phyloP scores from a whole-genome alignment of 2,329 filamentous ascomycete species.

The Colletotrichum tabaci region DNA sequence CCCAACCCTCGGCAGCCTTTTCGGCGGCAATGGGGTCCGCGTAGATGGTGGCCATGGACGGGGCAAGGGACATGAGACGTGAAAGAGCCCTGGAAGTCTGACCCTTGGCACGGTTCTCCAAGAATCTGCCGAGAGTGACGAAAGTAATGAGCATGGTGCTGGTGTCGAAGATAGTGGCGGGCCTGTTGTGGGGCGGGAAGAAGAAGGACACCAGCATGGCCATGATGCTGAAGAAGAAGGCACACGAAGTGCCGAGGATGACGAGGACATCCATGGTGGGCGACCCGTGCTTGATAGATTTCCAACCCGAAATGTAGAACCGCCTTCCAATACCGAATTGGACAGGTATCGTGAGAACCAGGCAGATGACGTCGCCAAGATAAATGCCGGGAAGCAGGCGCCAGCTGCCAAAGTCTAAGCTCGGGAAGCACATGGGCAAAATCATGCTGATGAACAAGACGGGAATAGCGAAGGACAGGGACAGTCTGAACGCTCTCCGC shows the following conservation, averaged over 20 bases:
- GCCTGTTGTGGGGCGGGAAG: conserved; percentile 81
- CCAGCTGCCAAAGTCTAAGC: conserved; percentile 82
- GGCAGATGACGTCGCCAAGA: conserved; percentile 88
- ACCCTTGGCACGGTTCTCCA: conserved; percentile 96
- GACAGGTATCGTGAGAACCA: conserved; percentile 89
- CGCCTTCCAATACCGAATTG: conserved; percentile 97
- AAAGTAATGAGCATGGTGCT: conserved; percentile 99
- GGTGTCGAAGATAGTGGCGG: conserved; percentile 94
- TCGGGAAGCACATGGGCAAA: conserved; percentile 85
- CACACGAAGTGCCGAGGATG: conserved; percentile 91
- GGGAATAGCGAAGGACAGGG: conserved; percentile 85
- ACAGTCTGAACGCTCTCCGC: conserved; percentile 84
- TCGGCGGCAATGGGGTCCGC: conserved; percentile 93
- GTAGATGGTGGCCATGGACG: conserved; percentile 98
- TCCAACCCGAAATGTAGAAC: conserved; percentile 95
- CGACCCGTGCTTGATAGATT: conserved; percentile 89
- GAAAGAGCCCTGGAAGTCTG: conserved; percentile 96
- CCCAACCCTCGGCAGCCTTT: conserved; percentile 89
- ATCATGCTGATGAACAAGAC: conserved; percentile 96
- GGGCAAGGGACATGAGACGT: conserved; percentile 93
- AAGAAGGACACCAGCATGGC: conserved; percentile 88
- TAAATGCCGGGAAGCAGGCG: conserved; percentile 82
- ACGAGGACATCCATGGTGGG: conserved; percentile 99
- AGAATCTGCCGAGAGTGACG: conserved; percentile 88
- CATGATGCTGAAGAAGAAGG: conserved; percentile 94